Base-by-base conservation (phyloP, 176 grass and related monocot genomes). In the Lolium rigidum region DNA sequence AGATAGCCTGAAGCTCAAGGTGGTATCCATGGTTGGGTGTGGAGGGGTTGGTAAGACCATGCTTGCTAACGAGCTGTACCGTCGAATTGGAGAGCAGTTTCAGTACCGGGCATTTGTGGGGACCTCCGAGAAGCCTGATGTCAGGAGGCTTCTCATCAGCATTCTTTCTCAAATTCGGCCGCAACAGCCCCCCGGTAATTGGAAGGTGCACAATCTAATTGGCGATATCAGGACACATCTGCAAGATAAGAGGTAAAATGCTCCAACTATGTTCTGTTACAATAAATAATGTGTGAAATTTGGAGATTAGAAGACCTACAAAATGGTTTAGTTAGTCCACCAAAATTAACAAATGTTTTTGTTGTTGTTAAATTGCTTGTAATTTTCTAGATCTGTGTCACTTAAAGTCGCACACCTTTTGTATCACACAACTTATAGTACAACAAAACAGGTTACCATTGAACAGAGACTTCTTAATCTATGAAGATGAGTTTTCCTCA, bases 21-120 rank as follows among this genome's bases (percentile, higher is more conserved):
- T 67, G 26, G 28, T 67, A 15, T 67, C 64, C 25, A 37, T 67
- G 4, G 64, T 67, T 8, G 64, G 64, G 0, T 37, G 14, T 37
- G 49, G 11, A 44, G 83, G 83, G 10, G 9, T 69, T 1, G 83
- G 83, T 10, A 85, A 85, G 5, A 85, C 57, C 48, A 85, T 46
- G 0, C 26, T 85, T 43, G 48, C 48, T 31, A 39, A 44, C 17
- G 24, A 65, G 37, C 4, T 85, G 3, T 77, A 51, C 24, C 13
- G 12, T 12, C 6, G n/a, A 38, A 12, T 38, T 10, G 17, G 59
- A 1, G 59, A 20, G 1, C 20, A 39, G 12, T 85, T 85, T 2
- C 43, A 84, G 0, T 66, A 24, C 47, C 17, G 1, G 2, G 83
- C 83, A 12, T 85, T 85, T 52, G 44, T 77, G 44, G 59, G 76